These are phyloP conservation scores for Priceomyces castillae DNA, from an alignment of 805 yeast genomes.

Conservation along the genomic window DNA sequence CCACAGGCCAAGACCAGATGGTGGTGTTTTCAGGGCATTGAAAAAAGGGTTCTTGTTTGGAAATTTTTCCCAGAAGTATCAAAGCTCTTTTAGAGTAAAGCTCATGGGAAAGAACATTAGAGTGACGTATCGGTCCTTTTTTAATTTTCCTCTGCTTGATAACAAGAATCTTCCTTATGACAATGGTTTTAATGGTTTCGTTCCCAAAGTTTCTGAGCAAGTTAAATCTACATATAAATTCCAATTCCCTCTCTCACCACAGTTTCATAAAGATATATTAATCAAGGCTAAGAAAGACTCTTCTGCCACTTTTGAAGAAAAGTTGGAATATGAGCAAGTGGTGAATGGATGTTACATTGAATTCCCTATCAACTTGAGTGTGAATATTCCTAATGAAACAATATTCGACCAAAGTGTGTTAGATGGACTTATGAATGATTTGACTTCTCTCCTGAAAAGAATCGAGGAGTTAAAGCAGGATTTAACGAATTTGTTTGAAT, in stretches of 20 bases:
- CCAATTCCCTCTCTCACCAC: slow-evolving; percentile 28
- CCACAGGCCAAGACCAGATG: neutral
- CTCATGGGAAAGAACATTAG: slow-evolving; percentile 17
- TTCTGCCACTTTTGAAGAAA: slow-evolving; percentile 17
- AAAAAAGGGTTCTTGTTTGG: slow-evolving; percentile 19
- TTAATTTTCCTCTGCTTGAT: slow-evolving; percentile 7
- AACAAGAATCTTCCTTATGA: slow-evolving; percentile 5
- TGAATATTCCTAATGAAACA: slow-evolving; percentile 32
- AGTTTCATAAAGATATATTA: slow-evolving; percentile 19
- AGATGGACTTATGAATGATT: slow-evolving; percentile 59
- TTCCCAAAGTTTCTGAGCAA: neutral
- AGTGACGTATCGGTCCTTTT: slow-evolving; percentile 18
- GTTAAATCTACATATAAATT: slow-evolving; percentile 18
- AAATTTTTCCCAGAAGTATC: slow-evolving; percentile 23
- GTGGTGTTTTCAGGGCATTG: slow-evolving; percentile 3
- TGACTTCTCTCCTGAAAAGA: slow-evolving; percentile 42
- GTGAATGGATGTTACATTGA: slow-evolving; percentile 32
- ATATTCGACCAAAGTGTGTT: slow-evolving; percentile 30
- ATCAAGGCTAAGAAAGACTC: slow-evolving; percentile 19
- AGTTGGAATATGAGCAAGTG: slow-evolving; percentile 10
- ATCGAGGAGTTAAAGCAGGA: slow-evolving; percentile 44
- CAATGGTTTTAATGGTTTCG: neutral
- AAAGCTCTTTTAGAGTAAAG: slow-evolving; percentile 17
- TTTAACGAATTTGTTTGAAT: slow-evolving; percentile 46
- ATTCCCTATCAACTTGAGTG: slow-evolving; percentile 24